Evolutionary conservation across 2,329 filamentous ascomycete genomes (phyloP).

Genomic region (Gaeumannomyces sp.): DNA sequence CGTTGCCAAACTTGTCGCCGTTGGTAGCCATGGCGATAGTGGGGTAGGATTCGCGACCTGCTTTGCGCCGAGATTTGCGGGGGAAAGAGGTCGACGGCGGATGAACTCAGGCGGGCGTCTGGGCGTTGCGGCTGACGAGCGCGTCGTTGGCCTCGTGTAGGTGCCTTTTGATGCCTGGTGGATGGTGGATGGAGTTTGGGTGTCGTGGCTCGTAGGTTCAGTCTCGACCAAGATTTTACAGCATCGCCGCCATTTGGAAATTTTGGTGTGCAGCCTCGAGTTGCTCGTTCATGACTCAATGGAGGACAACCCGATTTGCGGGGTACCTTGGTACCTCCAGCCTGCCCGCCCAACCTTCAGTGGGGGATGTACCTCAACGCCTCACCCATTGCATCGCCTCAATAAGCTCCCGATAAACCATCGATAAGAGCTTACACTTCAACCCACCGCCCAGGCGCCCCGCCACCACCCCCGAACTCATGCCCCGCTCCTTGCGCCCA

Average conservation of each 20-base stretch:
- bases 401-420: background rate
- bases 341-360: no score
- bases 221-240: conserved; percentile 8
- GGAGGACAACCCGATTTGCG: background rate
- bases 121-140: background rate
- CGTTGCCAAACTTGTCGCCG: conserved; percentile 62
- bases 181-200: background rate
- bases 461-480: background rate
- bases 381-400: background rate
- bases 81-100: background rate
- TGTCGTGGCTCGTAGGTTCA: conserved; percentile 2
- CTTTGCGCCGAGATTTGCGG: background rate
- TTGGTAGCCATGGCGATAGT: conserved; percentile 41
- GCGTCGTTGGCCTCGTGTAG: background rate
- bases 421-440: no score
- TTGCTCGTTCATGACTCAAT: conserved; percentile 7
- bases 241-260: conserved; percentile 7
- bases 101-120: conserved; percentile 7
- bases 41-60: conserved; percentile 1
- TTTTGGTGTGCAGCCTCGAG: conserved; percentile 9
- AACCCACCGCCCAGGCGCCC: no score
- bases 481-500: background rate
- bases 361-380: background rate
- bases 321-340: background rate
- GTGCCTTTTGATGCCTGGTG: background rate